A percentile compares a stretch with the other conserved stretches of the same genome.
Evolutionary conservation across 306 rosid species (phyloP).

Genomic region (Bauhinia variegata): DNA sequence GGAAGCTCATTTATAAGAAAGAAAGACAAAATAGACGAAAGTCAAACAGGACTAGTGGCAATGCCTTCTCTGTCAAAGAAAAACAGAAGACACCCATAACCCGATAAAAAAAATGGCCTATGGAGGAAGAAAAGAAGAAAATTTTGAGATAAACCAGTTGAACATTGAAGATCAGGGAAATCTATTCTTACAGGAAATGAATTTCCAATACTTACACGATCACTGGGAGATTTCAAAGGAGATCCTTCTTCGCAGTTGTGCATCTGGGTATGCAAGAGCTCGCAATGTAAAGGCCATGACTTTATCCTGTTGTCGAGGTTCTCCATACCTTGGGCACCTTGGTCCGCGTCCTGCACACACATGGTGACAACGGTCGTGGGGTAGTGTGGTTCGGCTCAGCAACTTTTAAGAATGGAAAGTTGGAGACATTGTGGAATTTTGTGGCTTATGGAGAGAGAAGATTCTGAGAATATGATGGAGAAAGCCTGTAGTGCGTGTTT

Average conservation of each 20-base stretch:
- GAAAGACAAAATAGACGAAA: too few species aligned
- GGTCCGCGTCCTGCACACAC: slow-evolving; percentile 79
- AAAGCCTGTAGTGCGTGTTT: slow-evolving; percentile 37
- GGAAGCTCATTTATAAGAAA: too few species aligned
- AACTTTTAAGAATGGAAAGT: slow-evolving; percentile 47
- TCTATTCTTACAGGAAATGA: slow-evolving; percentile 59
- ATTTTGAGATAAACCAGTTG: slow-evolving; percentile 2
- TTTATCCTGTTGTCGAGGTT: slow-evolving; percentile 41
- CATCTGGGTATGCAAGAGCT: slow-evolving; percentile 54
- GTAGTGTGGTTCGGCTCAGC: slow-evolving; percentile 42
- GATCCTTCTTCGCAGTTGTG: slow-evolving; percentile 46
- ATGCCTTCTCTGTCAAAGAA: neutral
- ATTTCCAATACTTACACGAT: slow-evolving; percentile 40
- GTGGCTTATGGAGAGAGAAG: slow-evolving; percentile 42
- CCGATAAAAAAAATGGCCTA: neutral
- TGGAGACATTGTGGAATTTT: slow-evolving; percentile 25
- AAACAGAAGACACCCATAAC: neutral
- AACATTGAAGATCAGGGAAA: slow-evolving; percentile 18
- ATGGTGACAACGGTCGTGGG: slow-evolving; percentile 45
- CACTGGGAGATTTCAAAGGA: slow-evolving; percentile 44
- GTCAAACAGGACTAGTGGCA: neutral
- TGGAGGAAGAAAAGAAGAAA: neutral
- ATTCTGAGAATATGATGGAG: slow-evolving; percentile 64
- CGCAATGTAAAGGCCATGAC: slow-evolving; percentile 74
- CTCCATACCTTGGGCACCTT: slow-evolving; percentile 55